These are phyloP conservation scores for Xerocomus nothofagi DNA, from an alignment of 1,284 basidiomycete species.

Conservation along the genomic window DNA sequence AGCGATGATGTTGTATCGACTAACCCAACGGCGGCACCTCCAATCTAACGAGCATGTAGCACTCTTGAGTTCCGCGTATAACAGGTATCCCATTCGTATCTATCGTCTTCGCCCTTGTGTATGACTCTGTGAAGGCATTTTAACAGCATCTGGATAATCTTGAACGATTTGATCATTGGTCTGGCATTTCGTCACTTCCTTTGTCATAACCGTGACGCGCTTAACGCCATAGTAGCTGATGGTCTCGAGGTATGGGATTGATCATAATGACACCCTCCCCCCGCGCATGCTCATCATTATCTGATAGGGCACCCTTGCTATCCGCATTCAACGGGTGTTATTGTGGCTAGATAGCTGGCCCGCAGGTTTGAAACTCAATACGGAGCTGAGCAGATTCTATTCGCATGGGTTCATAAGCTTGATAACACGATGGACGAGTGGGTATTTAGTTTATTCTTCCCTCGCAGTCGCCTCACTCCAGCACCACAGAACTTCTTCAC, in stretches of 20 bases:
- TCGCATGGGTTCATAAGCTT: conserved; percentile 66
- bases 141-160: conserved; percentile 87
- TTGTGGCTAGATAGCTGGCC: conserved; percentile 95
- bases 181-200: conserved; percentile 68
- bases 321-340: conserved; percentile 55
- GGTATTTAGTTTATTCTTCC: conserved; percentile 26
- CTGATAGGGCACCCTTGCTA: conserved; percentile 45
- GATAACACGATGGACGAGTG: conserved; percentile 69
- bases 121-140: conserved; percentile 65
- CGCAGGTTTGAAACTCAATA: conserved; percentile 94
- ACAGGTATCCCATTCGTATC: conserved; percentile 48
- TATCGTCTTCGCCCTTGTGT: background rate
- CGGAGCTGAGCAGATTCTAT: conserved; percentile 85
- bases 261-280: background rate
- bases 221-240: conserved; percentile 42
- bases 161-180: conserved; percentile 89
- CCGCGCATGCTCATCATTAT: background rate
- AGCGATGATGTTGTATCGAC: conserved; percentile 43
- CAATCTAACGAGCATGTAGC: conserved; percentile 10
- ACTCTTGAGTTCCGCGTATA: conserved; percentile 47
- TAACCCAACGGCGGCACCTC: conserved; percentile 39
- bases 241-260: conserved; percentile 43
- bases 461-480: conserved; percentile 7
- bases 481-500: conserved; percentile 24
- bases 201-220: conserved; percentile 54